Conservation (phyloP, 305 asterid species). For the Ilex paraguariensis region DNA sequence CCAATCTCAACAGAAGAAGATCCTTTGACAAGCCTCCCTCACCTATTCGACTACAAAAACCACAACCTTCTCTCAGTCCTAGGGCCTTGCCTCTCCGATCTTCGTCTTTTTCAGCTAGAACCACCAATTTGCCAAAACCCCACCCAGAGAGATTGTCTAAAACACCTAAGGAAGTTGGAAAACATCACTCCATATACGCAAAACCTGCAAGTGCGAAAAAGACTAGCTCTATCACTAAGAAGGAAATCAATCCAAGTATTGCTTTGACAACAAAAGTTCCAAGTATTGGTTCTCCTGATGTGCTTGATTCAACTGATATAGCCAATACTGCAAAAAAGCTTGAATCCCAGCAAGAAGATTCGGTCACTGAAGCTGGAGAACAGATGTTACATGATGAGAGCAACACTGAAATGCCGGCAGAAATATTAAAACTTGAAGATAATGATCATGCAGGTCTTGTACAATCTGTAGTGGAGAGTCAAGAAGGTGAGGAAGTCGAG, state of each 20-base stretch:
- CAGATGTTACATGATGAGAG: constrained; percentile 1
- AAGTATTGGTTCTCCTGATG: constrained; percentile 7
- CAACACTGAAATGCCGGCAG: constrained; percentile 11
- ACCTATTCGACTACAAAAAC: too few relatives aligned
- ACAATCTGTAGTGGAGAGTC: constrained; percentile 22
- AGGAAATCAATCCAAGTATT: neutral
- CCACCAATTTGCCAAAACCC: neutral
- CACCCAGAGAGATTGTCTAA: too few relatives aligned
- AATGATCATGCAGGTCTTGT: constrained; percentile 12
- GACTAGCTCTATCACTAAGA: constrained; percentile 16
- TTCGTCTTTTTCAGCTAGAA: neutral
- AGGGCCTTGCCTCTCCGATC: neutral
- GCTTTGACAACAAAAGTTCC: constrained; percentile 9
- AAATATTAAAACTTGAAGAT: constrained; percentile 15
- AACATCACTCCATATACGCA: constrained; percentile 23
- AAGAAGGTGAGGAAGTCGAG: constrained; percentile 19
- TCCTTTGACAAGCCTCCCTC: too few relatives aligned
- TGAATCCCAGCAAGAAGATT: constrained; percentile 19
- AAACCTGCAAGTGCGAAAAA: constrained; percentile 27
- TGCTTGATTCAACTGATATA: constrained; percentile 7
- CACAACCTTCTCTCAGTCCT: too few relatives aligned
- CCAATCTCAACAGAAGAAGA: neutral
- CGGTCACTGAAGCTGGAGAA: constrained; percentile 24
- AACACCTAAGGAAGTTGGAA: constrained; percentile 5
- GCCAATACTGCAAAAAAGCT: constrained; percentile 7